Base-by-base conservation (phyloP, 192 early-diverging fungal species). In the Entomortierella beljakovae region DNA sequence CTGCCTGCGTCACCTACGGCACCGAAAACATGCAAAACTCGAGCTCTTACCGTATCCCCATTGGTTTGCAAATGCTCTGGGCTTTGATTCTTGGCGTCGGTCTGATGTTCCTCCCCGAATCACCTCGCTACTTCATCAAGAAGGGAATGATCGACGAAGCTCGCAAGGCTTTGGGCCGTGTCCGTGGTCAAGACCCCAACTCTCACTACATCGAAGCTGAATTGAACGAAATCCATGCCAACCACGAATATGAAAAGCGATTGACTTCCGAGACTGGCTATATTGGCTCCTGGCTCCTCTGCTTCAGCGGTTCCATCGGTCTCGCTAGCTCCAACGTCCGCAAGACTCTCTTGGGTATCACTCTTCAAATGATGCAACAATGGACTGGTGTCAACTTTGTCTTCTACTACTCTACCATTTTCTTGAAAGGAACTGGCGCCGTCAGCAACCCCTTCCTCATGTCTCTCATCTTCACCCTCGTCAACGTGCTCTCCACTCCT, bases 401-500 rank as follows among this genome's bases (percentile, higher is more conserved):
- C 50, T 88, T 92, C 79, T 93, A 89, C 72, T 94, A 92, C 71
- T 87, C 88, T 23, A 52, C 65, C 46, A 62, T 60, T 34, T 61
- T 79, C 83, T 73, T 85, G 77, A 77, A 83, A 43, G 59, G 61
- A 23, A 82, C 59, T 48, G 80, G 82, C 33, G 35, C 76, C 55
- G 82, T 83, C 37, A 80, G 87, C 26, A 83, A 84, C 49, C 69
- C 89, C 32, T 64, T 85, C 56, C 88, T 89, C 7, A 86, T 91
- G 18, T 91, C 90, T 23, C 83, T 95, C 60, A 90, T 90, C 35
- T 90, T 91, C 46, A 82, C 93, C 34, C 82, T 98, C 59, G 83
- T 95, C 80, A 97, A 98, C 80, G 87, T 96, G 15, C 51, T 96
- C 29, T 77, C 87, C 13, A 97, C 95, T 10, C 83, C 97, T 38